Base-by-base conservation (phyloP, 306 rosid species). In the Hippophae gyantsensis region DNA sequence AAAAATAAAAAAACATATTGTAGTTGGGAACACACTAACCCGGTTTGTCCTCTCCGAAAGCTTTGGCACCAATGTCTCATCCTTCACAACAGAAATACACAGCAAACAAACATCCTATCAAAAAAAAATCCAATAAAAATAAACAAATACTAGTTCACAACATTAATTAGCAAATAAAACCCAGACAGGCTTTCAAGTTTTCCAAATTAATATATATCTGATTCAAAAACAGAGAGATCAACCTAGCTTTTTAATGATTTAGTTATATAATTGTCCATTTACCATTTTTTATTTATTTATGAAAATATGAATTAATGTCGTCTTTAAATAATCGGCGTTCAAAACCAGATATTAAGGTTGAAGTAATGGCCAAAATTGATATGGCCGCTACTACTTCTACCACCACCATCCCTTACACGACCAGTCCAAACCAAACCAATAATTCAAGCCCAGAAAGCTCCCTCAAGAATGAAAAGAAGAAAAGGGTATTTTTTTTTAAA, bases 11-110 rank as follows among this genome's bases (percentile, higher is more conserved):
- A 18, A 18, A 18, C 23, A 18, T 18, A 18, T 18, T 2, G 38
- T 32, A 32, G 38, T 32, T 32, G 38, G 38, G 38, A 32, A 32
- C 38, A 32, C 38, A 32, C 38, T 32, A 32, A 32, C 38, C 38
- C 38, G 68, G 81, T 68, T 75, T 72, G 50, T 55, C 26, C 61
- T 64, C 69, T 58, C 95, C 97, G 97, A 86, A 82, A 74, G 8
- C 68, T 61, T 70, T 76, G 95, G 79, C 90, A 61, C 86, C 86
- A 80, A 75, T 70, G 45, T 84, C 95, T 89, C 86, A 43, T 69
- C 65, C 70, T 80, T 67, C 64, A 58, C 65, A 81, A 74, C 84
- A 48, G 49, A 70, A 65, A 60, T 65, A 73, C 42, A 53, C 9
- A 64, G 7, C 60, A 60, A 45, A 41, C 51, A 25, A 8, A 54